phyloP scores from a whole-genome alignment of 768 basidiomycete species.

The Lactifluus rugatus region DNA sequence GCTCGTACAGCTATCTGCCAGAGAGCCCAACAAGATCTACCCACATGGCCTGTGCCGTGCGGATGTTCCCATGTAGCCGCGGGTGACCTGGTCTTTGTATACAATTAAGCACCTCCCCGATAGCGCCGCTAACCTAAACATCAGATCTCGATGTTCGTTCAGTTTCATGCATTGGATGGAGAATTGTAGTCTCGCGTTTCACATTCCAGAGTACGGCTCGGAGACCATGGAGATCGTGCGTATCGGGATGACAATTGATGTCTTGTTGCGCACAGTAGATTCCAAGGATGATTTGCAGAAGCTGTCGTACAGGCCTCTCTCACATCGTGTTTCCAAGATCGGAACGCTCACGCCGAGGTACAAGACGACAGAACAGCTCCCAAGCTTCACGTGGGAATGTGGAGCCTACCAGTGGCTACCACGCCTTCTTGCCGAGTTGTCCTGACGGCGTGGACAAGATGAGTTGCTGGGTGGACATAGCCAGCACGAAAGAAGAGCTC shows the following conservation, averaged over 20 bases:
- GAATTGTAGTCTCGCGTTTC: background rate
- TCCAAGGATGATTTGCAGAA: background rate
- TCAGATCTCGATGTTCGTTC: slow-evolving; percentile 6
- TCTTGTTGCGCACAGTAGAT: background rate
- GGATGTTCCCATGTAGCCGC: too few relatives aligned
- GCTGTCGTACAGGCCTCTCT: background rate
- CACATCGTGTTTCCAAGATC: background rate
- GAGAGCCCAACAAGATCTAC: slow-evolving; percentile 2
- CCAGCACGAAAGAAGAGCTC: background rate
- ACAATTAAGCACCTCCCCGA: slow-evolving; percentile 1
- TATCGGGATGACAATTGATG: background rate
- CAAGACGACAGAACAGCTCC: background rate
- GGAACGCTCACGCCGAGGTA: background rate
- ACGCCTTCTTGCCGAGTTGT: background rate
- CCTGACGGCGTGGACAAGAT: background rate
- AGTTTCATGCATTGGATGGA: slow-evolving; percentile 5
- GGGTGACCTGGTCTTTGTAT: too few relatives aligned
- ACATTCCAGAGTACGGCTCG: background rate
- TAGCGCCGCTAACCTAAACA: background rate
- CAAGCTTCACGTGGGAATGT: background rate
- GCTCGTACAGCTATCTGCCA: background rate
- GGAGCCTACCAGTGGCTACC: background rate
- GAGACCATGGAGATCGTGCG: background rate
- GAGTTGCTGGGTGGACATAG: slow-evolving; percentile 4
- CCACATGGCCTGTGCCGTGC: slow-evolving; percentile 10